Conservation (phyloP, 805 yeast species). For the Diddensiella caesifluorescens region DNA sequence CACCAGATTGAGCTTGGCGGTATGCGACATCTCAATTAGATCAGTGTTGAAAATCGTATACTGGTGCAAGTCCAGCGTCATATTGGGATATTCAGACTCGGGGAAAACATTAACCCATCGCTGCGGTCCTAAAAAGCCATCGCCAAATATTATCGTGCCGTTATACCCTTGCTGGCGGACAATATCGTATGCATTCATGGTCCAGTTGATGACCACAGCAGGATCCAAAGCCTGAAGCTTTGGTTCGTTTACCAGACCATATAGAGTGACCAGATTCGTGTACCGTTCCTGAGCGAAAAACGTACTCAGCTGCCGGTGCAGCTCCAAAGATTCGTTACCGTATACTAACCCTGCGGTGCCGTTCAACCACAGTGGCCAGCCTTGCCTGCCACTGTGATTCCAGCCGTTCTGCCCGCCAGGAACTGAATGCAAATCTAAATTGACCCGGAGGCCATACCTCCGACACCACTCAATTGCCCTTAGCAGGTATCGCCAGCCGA, state of each 20-base stretch:
- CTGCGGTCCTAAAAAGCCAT: conserved; percentile 59
- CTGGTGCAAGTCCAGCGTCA: conserved; percentile 79
- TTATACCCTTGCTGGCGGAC: conserved; percentile 49
- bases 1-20: conserved; percentile 27
- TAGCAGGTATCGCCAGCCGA: conserved; percentile 49
- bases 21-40: conserved; percentile 27
- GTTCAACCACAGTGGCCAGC: conserved; percentile 37
- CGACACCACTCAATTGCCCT: conserved; percentile 65
- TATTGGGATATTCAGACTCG: conserved; percentile 46
- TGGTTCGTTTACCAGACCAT: conserved; percentile 82
- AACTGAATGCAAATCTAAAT: conserved; percentile 75
- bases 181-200: conserved; percentile 50
- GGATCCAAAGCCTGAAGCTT: conserved; percentile 46
- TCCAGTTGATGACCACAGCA: conserved; percentile 46
- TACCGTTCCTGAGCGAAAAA: conserved; percentile 61
- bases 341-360: conserved; percentile 43
- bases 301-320: conserved; percentile 47
- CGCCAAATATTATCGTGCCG: conserved; percentile 60
- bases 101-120: conserved; percentile 59
- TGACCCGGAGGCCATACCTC: conserved; percentile 53
- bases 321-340: conserved; percentile 42
- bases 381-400: conserved; percentile 71
- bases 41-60: conserved; percentile 61
- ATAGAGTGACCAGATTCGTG: conserved; percentile 66
- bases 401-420: conserved; percentile 88